These are phyloP conservation scores for Coniochaeta sp. DNA, from an alignment of 2,329 filamentous ascomycete species.

Conservation along the genomic window DNA sequence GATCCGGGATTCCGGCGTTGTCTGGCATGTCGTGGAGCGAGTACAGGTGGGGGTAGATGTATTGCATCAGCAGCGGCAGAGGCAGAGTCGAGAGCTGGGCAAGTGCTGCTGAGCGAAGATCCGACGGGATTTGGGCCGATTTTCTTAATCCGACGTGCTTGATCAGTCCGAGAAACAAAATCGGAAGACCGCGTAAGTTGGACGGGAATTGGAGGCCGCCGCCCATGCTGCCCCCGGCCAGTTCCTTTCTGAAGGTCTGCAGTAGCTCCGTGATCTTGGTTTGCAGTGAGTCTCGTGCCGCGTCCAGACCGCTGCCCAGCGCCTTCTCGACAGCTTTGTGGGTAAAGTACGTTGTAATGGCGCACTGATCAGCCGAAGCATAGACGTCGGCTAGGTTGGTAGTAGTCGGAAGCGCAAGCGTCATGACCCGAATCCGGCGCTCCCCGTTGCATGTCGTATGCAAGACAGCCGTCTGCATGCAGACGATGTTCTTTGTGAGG, in stretches of 20 bases:
- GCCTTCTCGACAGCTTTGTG: constrained; percentile 95
- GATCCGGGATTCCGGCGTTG: constrained; percentile 77
- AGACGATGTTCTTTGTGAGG: constrained; percentile 83
- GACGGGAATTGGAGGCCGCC: constrained; percentile 90
- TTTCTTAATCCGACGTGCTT: constrained; percentile 94
- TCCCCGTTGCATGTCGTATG: constrained; percentile 98
- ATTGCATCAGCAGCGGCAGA: constrained; percentile 82
- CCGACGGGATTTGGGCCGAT: constrained; percentile 87
- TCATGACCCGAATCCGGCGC: constrained; percentile 89
- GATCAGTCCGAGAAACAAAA: constrained; percentile 88
- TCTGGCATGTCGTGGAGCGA: constrained; percentile 96
- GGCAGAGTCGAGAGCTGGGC: constrained; percentile 92
- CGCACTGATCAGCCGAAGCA: constrained; percentile 88
- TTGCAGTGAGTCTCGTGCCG: constrained; percentile 83
- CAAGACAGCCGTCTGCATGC: constrained; percentile 86
- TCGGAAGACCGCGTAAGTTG: constrained; percentile 80
- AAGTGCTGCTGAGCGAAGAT: constrained; percentile 86
- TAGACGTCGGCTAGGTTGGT: constrained; percentile 86
- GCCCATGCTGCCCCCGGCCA: constrained; percentile 92
- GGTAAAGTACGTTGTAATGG: constrained; percentile 88
- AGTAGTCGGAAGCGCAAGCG: constrained; percentile 85
- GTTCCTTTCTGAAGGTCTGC: constrained; percentile 93
- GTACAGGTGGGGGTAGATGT: constrained; percentile 81
- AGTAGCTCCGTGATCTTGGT: constrained; percentile 87
- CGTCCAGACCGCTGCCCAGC: constrained; percentile 78